Conservation (phyloP, 108 stramenopile genomes). For the Discostella pseudostelligera region DNA sequence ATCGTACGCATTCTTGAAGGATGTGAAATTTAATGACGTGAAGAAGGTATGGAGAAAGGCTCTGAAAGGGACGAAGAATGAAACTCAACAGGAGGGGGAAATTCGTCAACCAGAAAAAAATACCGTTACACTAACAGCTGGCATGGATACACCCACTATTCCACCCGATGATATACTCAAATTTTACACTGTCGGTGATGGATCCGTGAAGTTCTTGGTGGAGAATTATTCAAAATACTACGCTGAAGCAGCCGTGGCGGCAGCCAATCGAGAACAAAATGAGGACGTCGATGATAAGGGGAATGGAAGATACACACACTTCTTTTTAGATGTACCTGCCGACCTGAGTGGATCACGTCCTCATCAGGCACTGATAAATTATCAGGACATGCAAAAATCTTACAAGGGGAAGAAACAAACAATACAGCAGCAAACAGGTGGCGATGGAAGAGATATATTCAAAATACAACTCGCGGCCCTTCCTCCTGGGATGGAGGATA, state of each 20-base stretch:
- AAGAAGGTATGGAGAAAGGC: slow-evolving; percentile 81
- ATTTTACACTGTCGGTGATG: slow-evolving; percentile 67
- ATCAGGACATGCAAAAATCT: slow-evolving; percentile 39
- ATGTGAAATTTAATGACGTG: slow-evolving; percentile 57
- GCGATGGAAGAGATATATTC: slow-evolving; percentile 45
- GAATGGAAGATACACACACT: slow-evolving; percentile 40
- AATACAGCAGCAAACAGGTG: slow-evolving; percentile 1
- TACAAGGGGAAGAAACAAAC: slow-evolving; percentile 21
- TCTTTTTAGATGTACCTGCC: slow-evolving; percentile 64
- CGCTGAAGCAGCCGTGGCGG: slow-evolving; percentile 31
- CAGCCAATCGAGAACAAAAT: slow-evolving; percentile 9
- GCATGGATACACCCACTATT: background rate
- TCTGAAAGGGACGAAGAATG: slow-evolving; percentile 21
- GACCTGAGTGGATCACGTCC: slow-evolving; percentile 52
- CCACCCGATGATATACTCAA: slow-evolving; percentile 37
- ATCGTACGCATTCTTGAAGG: slow-evolving; percentile 39
- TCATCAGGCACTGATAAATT: slow-evolving; percentile 71
- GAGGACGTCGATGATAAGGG: slow-evolving; percentile 16
- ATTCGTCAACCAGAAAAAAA: background rate
- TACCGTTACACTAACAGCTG: background rate
- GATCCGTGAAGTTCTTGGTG: slow-evolving; percentile 40
- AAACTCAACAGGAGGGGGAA: background rate
- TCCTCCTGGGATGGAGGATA: slow-evolving; percentile 38
- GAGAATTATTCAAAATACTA: slow-evolving; percentile 49
- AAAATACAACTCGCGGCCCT: slow-evolving; percentile 69